Base-by-base conservation (phyloP, 768 basidiomycete genomes). In the Galerina sulciceps region DNA sequence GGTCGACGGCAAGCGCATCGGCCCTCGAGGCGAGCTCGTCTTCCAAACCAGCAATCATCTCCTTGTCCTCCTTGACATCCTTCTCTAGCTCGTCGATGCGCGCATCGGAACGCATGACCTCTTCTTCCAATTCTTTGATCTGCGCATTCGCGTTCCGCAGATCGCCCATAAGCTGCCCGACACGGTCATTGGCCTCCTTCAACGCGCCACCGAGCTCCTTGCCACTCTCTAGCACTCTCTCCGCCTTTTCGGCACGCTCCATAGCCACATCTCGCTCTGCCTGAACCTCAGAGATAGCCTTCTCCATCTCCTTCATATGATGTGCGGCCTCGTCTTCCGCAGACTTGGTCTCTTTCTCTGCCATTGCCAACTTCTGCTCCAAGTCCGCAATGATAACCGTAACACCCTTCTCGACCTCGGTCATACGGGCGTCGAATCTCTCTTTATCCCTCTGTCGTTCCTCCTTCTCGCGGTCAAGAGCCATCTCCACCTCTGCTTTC, bases 131-230 rank as follows among this genome's bases (percentile, higher is more conserved):
- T 23, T 83, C 85, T 65, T 80, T 76, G 58, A 87, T 82, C 50
- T 86, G 85, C 1, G 75, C 68, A 57, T 82, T 86, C 17, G 88
- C 83, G 56, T 79, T 83, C 63, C 83, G 80, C 41, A 93, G 71
- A 51, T 91, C 86, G 13, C 77, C 76, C 66, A 82, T 81, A 43
- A 87, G 73, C 50, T 80, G 74, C 31, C 74, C 81, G 37, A 89
- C 74, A 17, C 82, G 81, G 55, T 86, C 80, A 59, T 91, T 89
- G 17, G 88, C 88, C 40, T 86, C 84, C 58, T 79, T 81, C 55
- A 91, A 67, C 51, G 87, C 88, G 0, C 83, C 82, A 1, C 89
- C 91, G 1, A 91, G 77, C 45, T 91, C 91, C 60, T 82, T 81
- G 37, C 82, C 87, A 53, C 76, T 82, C 68, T 85, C 87, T 50